phyloP scores from a whole-genome alignment of 2,329 filamentous ascomycete genomes.

The Coleophoma eucalyptorum region DNA sequence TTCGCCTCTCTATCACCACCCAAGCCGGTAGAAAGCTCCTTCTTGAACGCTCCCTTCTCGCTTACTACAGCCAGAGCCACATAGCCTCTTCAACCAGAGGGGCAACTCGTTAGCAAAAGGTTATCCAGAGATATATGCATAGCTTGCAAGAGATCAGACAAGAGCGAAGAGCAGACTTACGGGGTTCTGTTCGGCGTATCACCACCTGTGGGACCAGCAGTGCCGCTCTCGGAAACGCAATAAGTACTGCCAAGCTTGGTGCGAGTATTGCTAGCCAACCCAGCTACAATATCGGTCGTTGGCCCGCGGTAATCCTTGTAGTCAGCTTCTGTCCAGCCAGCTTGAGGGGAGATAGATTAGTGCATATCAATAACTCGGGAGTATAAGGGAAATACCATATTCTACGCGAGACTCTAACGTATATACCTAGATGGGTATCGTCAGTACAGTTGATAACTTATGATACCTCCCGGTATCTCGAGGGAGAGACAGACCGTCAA shows the following conservation, averaged over 20 bases:
- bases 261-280: constrained; percentile 52
- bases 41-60: constrained; percentile 41
- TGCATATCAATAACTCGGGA: not conserved
- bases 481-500: constrained; percentile 37
- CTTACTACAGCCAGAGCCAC: constrained; percentile 58
- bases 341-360: constrained; percentile 18
- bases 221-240: constrained; percentile 55
- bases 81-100: constrained; percentile 42
- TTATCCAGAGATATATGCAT: too few relatives aligned
- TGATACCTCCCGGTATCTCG: too few relatives aligned
- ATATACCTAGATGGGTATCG: constrained; percentile 18
- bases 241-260: constrained; percentile 52
- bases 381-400: constrained; percentile 18
- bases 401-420: constrained; percentile 25
- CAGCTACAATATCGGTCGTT: constrained; percentile 51
- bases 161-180: constrained; percentile 25
- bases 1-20: constrained; percentile 52
- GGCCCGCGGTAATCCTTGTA: constrained; percentile 54
- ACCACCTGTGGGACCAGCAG: constrained; percentile 60
- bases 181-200: constrained; percentile 51
- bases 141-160: not conserved
- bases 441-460: not conserved
- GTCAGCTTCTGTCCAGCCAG: constrained; percentile 53
- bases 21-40: constrained; percentile 52
- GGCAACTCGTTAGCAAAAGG: not conserved